Base-by-base conservation (phyloP, 1,284 basidiomycete genomes). In the Ganoderma sinense region DNA sequence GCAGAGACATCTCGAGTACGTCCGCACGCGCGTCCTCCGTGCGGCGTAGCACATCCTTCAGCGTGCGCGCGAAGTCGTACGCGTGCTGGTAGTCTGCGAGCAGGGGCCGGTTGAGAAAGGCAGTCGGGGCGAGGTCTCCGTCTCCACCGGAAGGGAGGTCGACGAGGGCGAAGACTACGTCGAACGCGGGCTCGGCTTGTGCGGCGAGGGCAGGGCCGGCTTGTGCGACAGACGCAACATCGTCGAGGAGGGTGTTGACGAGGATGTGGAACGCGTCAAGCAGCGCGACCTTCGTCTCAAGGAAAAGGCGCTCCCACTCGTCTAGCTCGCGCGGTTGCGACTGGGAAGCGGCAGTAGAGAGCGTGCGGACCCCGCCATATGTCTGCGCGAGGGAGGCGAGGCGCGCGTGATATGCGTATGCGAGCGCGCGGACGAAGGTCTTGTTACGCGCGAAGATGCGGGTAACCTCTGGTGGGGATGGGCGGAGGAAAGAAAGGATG, bases 241-340 rank as follows among this genome's bases (percentile, higher is more conserved):
- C 86, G 16, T 82, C 81, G 20, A 92, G 76, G 59, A 91, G 80
- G 2, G 82, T 79, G 36, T 82, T 81, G 53, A 92, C 73, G 55
- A 92, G 76, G 62, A 88, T 76, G 73, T 93, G 91, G 77, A 92
- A 91, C 16, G 84, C 78, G 73, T 94, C 92, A 31, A 94, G 78
- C 23, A 94, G 79, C n/a, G 88, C 86, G 7, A 91, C 88, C 80
- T 94, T 94, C 8, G 90, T 90, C 67, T 90, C 87, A 4, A 93
- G 82, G 85, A 89, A 91, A 59, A 91, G 84, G 26, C 81, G 83
- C 72, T 91, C 88, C 91, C 91, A 93, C 61, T 91, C 86, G 73
- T 90, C 89, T 20, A 85, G 78, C 16, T 82, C 79, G 63, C 81
- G 80, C 48, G 78, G 67, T 20, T 68, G 64, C 6, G 60, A 36